Evolutionary conservation across 148 eudicot species (phyloP).

Genomic region (Chenopodium quinoa): DNA sequence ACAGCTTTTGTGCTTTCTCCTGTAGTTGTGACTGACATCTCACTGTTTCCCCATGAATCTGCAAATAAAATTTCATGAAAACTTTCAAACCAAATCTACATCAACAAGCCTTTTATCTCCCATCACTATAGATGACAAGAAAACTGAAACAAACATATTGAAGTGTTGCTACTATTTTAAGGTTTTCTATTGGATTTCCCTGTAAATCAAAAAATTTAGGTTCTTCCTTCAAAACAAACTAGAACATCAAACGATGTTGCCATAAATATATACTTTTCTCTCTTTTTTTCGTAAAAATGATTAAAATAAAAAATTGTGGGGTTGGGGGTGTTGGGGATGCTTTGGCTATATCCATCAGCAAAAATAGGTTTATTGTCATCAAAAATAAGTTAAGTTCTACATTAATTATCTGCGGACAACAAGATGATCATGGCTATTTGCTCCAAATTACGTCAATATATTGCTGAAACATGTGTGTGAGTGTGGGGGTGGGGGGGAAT

Average conservation of each 20-base stretch:
- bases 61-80: slow-evolving; percentile 17
- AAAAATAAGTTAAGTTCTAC: too few species aligned
- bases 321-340: neutral
- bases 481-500: too few species aligned
- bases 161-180: neutral
- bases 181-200: neutral
- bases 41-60: slow-evolving; percentile 94
- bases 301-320: too few species aligned
- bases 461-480: too few species aligned
- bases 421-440: too few species aligned
- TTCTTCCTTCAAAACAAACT: neutral
- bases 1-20: slow-evolving; percentile 69
- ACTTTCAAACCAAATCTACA: neutral
- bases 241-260: neutral
- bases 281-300: too few species aligned
- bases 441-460: too few species aligned
- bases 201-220: neutral
- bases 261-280: too few species aligned
- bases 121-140: neutral
- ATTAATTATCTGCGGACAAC: too few species aligned
- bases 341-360: too few species aligned
- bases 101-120: neutral
- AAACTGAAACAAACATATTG: neutral
- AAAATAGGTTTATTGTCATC: too few species aligned
- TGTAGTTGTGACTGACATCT: slow-evolving; percentile 61